Conservation (phyloP, 2,329 filamentous ascomycete species). For the Pleurostoma richardsiae region DNA sequence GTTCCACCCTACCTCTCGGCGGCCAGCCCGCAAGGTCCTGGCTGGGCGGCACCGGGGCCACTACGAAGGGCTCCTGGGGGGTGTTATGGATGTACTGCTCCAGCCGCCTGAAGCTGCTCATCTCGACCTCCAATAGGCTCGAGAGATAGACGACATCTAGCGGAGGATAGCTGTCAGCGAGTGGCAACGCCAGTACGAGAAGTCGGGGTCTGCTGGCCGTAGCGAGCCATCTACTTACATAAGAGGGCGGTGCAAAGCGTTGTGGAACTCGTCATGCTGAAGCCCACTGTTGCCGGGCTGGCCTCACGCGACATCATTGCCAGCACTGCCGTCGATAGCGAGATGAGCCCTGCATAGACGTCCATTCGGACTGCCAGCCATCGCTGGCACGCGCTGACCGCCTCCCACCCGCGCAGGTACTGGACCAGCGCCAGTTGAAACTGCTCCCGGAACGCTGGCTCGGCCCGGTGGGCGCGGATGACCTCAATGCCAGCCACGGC, state of each 20-base stretch:
- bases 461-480: conserved; percentile 7
- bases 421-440: conserved; percentile 5
- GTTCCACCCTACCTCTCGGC: not conserved
- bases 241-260: not conserved
- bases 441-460: conserved; percentile 6
- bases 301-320: conserved; percentile 3
- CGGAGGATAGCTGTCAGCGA: no score
- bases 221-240: not conserved
- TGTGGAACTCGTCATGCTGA: conserved; percentile 3
- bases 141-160: not conserved
- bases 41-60: not conserved
- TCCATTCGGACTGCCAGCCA: conserved; percentile 12
- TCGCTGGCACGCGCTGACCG: conserved; percentile 9
- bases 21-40: not conserved
- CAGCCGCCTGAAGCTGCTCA: not conserved
- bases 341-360: conserved; percentile 8
- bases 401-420: conserved; percentile 8
- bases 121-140: not conserved
- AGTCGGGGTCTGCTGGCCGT: no score
- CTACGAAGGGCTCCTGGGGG: not conserved
- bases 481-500: conserved; percentile 7
- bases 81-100: not conserved
- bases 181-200: no score
- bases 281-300: conserved; percentile 7
- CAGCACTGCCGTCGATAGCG: conserved; percentile 6